Conservation (phyloP, 805 yeast species). For the Wickerhamiella siamensis region DNA sequence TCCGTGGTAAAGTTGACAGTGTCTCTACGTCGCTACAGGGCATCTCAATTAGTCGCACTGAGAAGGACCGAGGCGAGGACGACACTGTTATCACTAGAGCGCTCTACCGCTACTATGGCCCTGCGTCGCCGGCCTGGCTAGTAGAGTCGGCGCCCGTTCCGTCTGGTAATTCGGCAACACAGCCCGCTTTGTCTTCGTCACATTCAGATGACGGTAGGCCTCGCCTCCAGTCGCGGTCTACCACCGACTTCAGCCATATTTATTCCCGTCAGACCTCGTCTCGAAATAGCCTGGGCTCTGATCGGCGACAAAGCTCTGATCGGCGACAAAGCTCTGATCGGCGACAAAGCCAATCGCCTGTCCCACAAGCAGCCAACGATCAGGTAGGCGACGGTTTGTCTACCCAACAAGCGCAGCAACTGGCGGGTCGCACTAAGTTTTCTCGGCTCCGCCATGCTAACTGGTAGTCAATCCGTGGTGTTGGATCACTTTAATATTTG, state of each 20-base stretch:
- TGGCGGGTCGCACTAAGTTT: neutral
- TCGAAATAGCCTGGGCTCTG: neutral
- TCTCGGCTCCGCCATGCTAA: neutral
- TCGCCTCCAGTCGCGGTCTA: neutral
- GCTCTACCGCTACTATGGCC: slow-evolving; percentile 28
- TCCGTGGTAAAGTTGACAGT: slow-evolving; percentile 17
- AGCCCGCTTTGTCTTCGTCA: too few relatives aligned
- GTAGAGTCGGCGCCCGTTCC: slow-evolving; percentile 6
- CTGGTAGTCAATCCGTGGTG: neutral
- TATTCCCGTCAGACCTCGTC: neutral
- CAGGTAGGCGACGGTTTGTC: too few relatives aligned
- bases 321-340: neutral
- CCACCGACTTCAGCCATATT: slow-evolving; percentile 1
- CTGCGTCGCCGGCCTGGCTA: slow-evolving; percentile 23
- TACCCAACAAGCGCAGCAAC: too few relatives aligned
- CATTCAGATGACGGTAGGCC: too few relatives aligned
- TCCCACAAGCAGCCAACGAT: too few relatives aligned
- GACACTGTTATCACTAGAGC: slow-evolving; percentile 35
- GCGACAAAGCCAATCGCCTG: neutral
- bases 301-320: neutral
- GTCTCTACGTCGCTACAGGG: slow-evolving; percentile 20
- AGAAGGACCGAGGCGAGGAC: slow-evolving; percentile 29
- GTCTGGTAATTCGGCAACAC: too few relatives aligned
- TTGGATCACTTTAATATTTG: neutral
- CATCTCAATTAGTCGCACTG: slow-evolving; percentile 20